phyloP scores from a whole-genome alignment of 2,329 filamentous ascomycete genomes.

The Botrytis hyacinthi region DNA sequence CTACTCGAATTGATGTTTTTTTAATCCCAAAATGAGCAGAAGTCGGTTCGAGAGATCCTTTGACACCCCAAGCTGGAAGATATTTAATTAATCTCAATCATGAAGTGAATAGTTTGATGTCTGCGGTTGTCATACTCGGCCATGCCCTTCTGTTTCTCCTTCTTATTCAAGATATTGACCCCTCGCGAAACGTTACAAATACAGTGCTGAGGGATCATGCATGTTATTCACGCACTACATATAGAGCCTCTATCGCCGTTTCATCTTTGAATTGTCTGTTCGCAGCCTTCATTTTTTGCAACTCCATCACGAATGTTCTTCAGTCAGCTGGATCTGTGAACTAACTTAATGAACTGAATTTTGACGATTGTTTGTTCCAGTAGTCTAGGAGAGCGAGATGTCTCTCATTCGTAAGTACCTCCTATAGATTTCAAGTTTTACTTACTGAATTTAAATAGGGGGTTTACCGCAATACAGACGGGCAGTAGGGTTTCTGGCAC shows the following conservation, averaged over 20 bases:
- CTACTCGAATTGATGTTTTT: neutral
- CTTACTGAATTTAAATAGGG: neutral
- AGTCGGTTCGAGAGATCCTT: neutral
- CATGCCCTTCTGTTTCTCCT: neutral
- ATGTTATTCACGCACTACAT: neutral
- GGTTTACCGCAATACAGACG: constrained; percentile 15
- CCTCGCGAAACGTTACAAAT: neutral
- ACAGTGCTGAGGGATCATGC: neutral
- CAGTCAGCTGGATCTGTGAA: neutral
- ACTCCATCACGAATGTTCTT: neutral
- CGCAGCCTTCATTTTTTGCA: neutral
- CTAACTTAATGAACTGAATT: too few species aligned
- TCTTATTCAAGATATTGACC: neutral
- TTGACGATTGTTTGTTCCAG: neutral
- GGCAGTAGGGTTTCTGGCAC: constrained; percentile 4
- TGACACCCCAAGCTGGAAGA: neutral
- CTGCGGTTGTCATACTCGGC: neutral
- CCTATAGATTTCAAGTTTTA: neutral
- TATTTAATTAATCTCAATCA: neutral
- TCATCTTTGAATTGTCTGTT: neutral
- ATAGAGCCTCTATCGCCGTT: neutral
- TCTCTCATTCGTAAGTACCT: neutral
- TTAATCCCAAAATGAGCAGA: neutral
- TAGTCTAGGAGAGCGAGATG: neutral
- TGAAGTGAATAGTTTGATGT: neutral